Conservation (phyloP, 208 protist genomes). For the Phytomonas serpens region DNA sequence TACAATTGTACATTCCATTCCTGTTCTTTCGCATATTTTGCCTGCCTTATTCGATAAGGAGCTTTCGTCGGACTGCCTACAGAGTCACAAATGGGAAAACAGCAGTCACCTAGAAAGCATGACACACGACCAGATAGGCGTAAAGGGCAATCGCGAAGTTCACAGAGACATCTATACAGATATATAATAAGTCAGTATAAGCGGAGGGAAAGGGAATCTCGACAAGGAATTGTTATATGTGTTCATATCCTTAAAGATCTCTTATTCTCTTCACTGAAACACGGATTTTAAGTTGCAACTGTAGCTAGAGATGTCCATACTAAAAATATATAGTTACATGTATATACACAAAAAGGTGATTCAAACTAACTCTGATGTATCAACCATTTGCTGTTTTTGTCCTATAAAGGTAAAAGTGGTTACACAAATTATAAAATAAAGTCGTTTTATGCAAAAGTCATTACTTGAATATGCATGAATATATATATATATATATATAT, state of each 20-base stretch:
- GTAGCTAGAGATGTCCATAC: not conserved
- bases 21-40: conserved; percentile 3
- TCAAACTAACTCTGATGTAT: not conserved
- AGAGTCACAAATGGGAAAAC: not conserved
- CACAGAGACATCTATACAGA: not conserved
- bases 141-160: not conserved
- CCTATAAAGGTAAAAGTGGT: not conserved
- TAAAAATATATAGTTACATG: not conserved
- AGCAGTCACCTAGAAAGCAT: not conserved
- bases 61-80: not conserved
- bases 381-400: not conserved
- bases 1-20: conserved; percentile 11
- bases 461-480: not conserved
- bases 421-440: not conserved
- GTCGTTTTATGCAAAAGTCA: conserved; percentile 7
- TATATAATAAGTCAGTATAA: not conserved
- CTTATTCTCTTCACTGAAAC: conserved; percentile 5
- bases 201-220: not conserved
- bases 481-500: conserved; percentile 5
- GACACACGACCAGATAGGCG: not conserved
- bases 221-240: not conserved
- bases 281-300: not conserved
- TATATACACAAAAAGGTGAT: not conserved
- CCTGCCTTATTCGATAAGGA: not conserved
- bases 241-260: not conserved